These are phyloP conservation scores for Euphorbia tirucalli DNA, from an alignment of 345 rosid genomes.

Conservation along the genomic window DNA sequence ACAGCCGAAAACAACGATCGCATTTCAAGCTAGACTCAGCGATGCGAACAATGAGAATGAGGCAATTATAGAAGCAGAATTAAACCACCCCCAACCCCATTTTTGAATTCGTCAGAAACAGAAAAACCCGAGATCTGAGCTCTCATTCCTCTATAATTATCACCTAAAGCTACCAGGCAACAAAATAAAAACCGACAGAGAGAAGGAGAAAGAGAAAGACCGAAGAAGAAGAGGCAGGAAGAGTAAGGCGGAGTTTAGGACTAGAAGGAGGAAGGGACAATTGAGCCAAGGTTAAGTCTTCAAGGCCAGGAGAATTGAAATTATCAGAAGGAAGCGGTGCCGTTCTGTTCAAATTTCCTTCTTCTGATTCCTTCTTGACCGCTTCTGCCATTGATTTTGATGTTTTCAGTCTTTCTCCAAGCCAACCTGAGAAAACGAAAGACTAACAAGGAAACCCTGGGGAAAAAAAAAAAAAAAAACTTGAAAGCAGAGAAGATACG, in stretches of 20 bases:
- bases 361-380: conserved; percentile 26
- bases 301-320: neutral
- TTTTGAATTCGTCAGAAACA: neutral
- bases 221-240: neutral
- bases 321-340: neutral
- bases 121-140: conserved; percentile 15
- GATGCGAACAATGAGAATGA: neutral
- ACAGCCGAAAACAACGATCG: too few species aligned
- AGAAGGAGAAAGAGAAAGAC: neutral
- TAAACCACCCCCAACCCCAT: neutral
- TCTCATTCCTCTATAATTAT: neutral
- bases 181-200: neutral
- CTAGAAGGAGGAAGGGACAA: conserved; percentile 1
- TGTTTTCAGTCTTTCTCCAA: neutral
- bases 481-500: neutral
- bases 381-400: conserved; percentile 7
- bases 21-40: neutral
- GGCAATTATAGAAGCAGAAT: neutral
- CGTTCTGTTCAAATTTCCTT: conserved; percentile 13
- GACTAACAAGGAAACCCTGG: neutral
- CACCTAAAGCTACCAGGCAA: neutral
- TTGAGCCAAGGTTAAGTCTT: conserved; percentile 20
- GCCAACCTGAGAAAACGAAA: conserved; percentile 6
- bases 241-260: neutral
- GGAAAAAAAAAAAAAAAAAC: too few species aligned